Conservation (phyloP, 2,329 filamentous ascomycete species). For the Zymoseptoria ardabiliae region DNA sequence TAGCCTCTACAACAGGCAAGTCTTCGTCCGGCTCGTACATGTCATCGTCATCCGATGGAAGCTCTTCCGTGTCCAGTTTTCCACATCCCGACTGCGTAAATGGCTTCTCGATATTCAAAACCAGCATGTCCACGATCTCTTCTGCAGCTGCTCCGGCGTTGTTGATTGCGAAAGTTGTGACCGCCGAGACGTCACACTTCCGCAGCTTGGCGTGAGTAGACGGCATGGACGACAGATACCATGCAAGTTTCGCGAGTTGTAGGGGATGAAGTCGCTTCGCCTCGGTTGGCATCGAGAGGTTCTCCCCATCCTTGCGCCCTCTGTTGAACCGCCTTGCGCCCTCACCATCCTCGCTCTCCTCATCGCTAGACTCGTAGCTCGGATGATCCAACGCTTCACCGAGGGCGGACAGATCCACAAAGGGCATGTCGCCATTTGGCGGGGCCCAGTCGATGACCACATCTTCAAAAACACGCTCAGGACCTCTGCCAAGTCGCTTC, state of each 20-base stretch:
- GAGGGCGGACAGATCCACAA: constrained; percentile 52
- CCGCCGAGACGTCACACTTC: constrained; percentile 76
- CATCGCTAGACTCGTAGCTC: constrained; percentile 80
- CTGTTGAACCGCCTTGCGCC: constrained; percentile 37
- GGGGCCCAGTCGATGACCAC: constrained; percentile 69
- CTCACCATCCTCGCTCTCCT: constrained; percentile 61
- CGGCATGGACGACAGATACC: constrained; percentile 76
- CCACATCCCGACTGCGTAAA: constrained; percentile 61
- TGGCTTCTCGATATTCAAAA: constrained; percentile 72
- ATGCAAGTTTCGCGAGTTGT: constrained; percentile 74
- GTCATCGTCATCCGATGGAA: constrained; percentile 32
- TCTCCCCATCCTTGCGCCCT: constrained; percentile 34
- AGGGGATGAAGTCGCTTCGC: constrained; percentile 69
- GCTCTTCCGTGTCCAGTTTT: constrained; percentile 50
- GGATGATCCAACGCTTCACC: constrained; percentile 76
- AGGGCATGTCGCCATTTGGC: constrained; percentile 65
- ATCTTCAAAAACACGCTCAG: constrained; percentile 56
- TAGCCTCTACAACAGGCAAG: constrained; percentile 33
- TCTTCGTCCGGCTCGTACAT: constrained; percentile 31
- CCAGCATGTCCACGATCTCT: constrained; percentile 83
- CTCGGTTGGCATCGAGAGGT: constrained; percentile 22
- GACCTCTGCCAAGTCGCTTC: constrained; percentile 32
- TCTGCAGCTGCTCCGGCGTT: constrained; percentile 79
- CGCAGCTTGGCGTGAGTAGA: constrained; percentile 65
- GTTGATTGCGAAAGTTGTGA: constrained; percentile 82